These are phyloP conservation scores for Harringtonia aguacate DNA, from an alignment of 2,329 filamentous ascomycete genomes.

Conservation along the genomic window DNA sequence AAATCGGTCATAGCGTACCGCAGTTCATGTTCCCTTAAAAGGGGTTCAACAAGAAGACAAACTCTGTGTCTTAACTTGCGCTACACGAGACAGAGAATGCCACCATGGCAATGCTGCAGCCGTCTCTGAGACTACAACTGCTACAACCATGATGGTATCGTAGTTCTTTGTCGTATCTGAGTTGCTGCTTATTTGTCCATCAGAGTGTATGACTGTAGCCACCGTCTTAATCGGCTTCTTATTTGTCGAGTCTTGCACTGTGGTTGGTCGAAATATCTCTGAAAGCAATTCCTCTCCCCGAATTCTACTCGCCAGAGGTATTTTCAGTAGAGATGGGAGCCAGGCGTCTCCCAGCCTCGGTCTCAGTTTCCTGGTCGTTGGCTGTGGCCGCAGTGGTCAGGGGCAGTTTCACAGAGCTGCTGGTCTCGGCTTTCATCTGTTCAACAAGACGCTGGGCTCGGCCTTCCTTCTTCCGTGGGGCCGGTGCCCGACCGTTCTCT, in stretches of 20 bases:
- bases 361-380: slow-evolving; percentile 2
- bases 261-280: not conserved
- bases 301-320: slow-evolving; percentile 7
- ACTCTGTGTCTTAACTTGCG: too few relatives aligned
- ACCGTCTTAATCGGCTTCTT: too few relatives aligned
- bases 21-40: too few relatives aligned
- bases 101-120: too few relatives aligned
- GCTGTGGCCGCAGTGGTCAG: not conserved
- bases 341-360: not conserved
- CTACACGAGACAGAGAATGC: too few relatives aligned
- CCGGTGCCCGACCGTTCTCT: slow-evolving; percentile 75
- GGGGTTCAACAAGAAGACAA: too few relatives aligned
- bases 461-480: slow-evolving; percentile 44
- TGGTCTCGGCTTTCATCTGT: slow-evolving; percentile 34
- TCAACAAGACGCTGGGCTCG: slow-evolving; percentile 41
- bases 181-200: too few relatives aligned
- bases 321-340: not conserved
- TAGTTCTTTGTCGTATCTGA: too few relatives aligned
- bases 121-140: too few relatives aligned
- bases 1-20: too few relatives aligned
- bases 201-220: too few relatives aligned
- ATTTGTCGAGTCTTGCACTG: not conserved
- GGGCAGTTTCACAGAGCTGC: slow-evolving; percentile 11
- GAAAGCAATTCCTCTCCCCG: not conserved
- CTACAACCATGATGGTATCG: too few relatives aligned